These are phyloP conservation scores for Phytophthora ohioensis DNA, from an alignment of 352 stramenopile genomes.

Conservation along the genomic window DNA sequence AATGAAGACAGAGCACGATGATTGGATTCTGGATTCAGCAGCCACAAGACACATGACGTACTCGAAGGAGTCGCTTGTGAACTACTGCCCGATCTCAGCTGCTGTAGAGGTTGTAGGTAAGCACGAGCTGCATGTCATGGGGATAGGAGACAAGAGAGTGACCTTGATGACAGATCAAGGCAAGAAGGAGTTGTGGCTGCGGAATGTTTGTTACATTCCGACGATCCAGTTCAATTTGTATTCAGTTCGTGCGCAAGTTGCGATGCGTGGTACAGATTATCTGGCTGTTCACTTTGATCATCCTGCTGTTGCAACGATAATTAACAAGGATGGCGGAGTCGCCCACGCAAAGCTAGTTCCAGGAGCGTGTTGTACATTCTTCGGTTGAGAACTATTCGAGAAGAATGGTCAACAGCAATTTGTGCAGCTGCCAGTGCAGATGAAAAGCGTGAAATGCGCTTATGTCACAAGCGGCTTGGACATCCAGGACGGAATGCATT, in stretches of 20 bases:
- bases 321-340: neutral
- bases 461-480: neutral
- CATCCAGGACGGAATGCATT: neutral
- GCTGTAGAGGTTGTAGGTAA: no score
- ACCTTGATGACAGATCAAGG: no score
- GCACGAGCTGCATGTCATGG: no score
- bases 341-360: neutral
- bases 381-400: neutral
- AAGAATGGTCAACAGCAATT: neutral
- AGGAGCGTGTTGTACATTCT: slow-evolving; percentile 1
- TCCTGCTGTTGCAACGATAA: neutral
- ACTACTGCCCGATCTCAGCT: no score
- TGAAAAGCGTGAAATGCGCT: neutral
- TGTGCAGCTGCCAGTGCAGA: neutral
- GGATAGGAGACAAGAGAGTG: no score
- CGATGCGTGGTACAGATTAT: neutral
- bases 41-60: no score
- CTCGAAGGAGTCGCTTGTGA: no score
- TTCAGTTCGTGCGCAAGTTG: neutral
- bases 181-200: neutral
- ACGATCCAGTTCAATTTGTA: no score
- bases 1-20: no score
- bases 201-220: neutral
- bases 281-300: neutral
- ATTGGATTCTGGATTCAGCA: no score